Evolutionary conservation across 208 protist genomes (phyloP), one percentile per base, ranked within the genome.

Genomic region (Leishmania mexicana): DNA sequence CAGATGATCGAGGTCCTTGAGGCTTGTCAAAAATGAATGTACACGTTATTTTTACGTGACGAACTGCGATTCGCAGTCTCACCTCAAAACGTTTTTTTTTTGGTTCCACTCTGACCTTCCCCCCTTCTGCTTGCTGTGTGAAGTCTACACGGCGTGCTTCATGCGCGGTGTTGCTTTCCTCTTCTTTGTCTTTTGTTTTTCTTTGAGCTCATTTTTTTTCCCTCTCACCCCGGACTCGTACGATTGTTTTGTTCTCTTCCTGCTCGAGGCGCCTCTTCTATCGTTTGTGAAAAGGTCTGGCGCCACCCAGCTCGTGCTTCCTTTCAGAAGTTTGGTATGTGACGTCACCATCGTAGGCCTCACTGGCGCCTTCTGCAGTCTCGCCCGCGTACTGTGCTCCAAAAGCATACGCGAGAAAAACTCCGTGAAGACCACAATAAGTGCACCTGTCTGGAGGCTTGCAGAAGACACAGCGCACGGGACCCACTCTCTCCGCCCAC

Each of bases 1-100:
- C 76, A 88, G 71, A 86, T 96, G 81, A 83, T 91, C 49, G 76
- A 88, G 38, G 72, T 62, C 7, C 78, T 94, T 64, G 86, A 91
- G 81, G 77, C 85, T 78, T 78, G 81, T 60, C 87, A 89, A 81
- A 87, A 90, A 79, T 94, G 68, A 67, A 17, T 35, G 40, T 40
- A 31, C 67, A 17, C 67, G n/a, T 19, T 67, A 28, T 21, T 4
- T 4, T 11, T 13, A 21, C 19, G 31, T 5, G n/a, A 5, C 75
- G 49, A 21, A 17, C 45, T 57, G 0, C 11, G n/a, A 67, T 31
- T 67, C 0, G 60, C 60, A 67, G n/a, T 38, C 60, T 67, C n/a
- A 67, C n/a, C 60, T 40, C 60, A 10, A 67, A 67, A 31, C 10
- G 67, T 68, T 77, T 84, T 84, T 81, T 74, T 77, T 84, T 81